These are phyloP conservation scores for Coffea canephora DNA, from an alignment of 257 asterid genomes.

Conservation along the genomic window DNA sequence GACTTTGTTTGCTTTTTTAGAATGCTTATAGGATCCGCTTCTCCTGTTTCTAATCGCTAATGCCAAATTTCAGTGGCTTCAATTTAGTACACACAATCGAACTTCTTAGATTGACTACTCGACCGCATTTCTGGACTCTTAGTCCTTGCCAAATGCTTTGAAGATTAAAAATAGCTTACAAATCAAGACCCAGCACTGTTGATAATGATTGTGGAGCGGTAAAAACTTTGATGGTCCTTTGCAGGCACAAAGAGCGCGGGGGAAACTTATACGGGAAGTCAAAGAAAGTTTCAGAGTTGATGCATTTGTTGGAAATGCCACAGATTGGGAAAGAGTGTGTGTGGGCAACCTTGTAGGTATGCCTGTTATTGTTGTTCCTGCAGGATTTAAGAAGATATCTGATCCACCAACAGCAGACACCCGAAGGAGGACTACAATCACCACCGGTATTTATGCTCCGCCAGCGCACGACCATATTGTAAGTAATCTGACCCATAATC, in stretches of 20 bases:
- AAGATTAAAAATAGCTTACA: too few species aligned
- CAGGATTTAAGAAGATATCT: slow-evolving; percentile 66
- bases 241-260: slow-evolving; percentile 89
- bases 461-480: slow-evolving; percentile 85
- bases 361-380: slow-evolving; percentile 75
- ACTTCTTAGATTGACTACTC: too few species aligned
- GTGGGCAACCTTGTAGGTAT: slow-evolving; percentile 89
- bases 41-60: too few species aligned
- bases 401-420: slow-evolving; percentile 54
- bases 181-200: too few species aligned
- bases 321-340: slow-evolving; percentile 84
- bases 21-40: too few species aligned
- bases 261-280: slow-evolving; percentile 71
- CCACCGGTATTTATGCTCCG: slow-evolving; percentile 84
- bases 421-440: slow-evolving; percentile 61
- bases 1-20: too few species aligned
- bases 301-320: slow-evolving; percentile 77
- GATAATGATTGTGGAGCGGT: too few species aligned
- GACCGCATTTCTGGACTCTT: too few species aligned
- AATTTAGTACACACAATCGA: too few species aligned
- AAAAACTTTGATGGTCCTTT: background rate
- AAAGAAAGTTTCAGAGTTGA: slow-evolving; percentile 62
- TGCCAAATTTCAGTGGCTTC: too few species aligned
- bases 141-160: too few species aligned
- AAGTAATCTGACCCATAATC: slow-evolving; percentile 25